phyloP scores from a whole-genome alignment of 2,329 filamentous ascomycete species.

The Teratosphaeria viscida region DNA sequence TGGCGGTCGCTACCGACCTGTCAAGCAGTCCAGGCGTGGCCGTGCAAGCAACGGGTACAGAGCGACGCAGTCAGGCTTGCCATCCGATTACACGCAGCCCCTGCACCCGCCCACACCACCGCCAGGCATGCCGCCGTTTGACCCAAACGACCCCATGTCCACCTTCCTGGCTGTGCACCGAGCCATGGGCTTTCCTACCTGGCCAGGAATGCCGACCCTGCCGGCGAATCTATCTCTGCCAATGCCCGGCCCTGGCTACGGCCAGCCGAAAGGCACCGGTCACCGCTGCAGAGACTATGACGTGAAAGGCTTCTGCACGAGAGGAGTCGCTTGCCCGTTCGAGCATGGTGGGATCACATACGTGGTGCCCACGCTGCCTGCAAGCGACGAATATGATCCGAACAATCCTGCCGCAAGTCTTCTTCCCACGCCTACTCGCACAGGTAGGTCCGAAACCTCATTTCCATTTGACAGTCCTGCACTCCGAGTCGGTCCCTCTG shows the following conservation, averaged over 20 bases:
- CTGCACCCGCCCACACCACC: slow-evolving; percentile 29
- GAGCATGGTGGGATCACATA: slow-evolving; percentile 52
- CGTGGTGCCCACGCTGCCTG: slow-evolving; percentile 28
- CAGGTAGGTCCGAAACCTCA: slow-evolving; percentile 8
- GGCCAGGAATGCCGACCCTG: slow-evolving; percentile 24
- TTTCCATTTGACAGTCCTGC: slow-evolving; percentile 29
- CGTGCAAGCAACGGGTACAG: slow-evolving; percentile 26
- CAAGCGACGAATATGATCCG: slow-evolving; percentile 49
- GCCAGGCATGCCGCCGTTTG: slow-evolving; percentile 42
- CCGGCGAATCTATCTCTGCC: neutral
- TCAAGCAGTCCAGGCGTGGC: slow-evolving; percentile 52
- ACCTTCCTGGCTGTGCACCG: slow-evolving; percentile 54
- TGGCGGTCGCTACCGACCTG: slow-evolving; percentile 34
- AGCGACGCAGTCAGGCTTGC: slow-evolving; percentile 5
- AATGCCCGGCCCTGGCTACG: slow-evolving; percentile 1
- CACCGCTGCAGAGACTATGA: slow-evolving; percentile 61
- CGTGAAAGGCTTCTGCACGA: slow-evolving; percentile 59
- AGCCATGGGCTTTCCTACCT: slow-evolving; percentile 35
- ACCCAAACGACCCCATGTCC: slow-evolving; percentile 52
- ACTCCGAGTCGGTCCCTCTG: slow-evolving; percentile 23
- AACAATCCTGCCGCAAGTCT: slow-evolving; percentile 36
- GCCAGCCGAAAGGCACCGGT: slow-evolving; percentile 21
- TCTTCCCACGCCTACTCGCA: slow-evolving; percentile 13
- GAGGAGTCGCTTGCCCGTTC: slow-evolving; percentile 56
- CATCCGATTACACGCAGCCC: neutral